A percentile compares a stretch with the other conserved stretches of the same genome.
Evolutionary conservation across 208 protist genomes (phyloP).

Genomic region (Trichomonas gallinae): DNA sequence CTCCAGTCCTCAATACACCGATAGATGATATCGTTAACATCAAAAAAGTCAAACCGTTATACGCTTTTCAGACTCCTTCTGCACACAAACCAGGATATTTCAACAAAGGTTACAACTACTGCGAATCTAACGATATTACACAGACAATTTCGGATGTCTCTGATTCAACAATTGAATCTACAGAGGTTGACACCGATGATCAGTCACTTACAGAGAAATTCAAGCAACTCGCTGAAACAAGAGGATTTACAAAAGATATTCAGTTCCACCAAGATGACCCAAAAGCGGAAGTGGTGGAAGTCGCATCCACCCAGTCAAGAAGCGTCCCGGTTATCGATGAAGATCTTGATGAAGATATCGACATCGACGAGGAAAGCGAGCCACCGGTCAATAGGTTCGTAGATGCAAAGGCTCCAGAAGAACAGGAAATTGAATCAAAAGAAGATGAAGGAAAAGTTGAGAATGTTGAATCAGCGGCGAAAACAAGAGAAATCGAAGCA

Average conservation of each 20-base stretch:
- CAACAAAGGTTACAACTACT: background rate
- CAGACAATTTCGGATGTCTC: background rate
- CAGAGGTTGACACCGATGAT: background rate
- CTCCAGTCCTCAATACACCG: background rate
- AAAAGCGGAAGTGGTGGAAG: background rate
- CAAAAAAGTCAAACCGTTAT: background rate
- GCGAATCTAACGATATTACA: background rate
- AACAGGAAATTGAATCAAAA: too few relatives aligned
- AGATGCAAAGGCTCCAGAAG: too few relatives aligned
- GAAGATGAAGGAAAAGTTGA: background rate
- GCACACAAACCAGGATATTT: background rate
- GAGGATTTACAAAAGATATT: background rate
- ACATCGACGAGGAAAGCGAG: background rate
- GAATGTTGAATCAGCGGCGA: background rate
- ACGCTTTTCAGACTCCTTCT: background rate
- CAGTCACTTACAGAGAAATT: background rate
- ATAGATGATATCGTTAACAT: background rate
- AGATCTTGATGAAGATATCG: background rate
- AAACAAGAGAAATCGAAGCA: background rate
- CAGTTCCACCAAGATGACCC: background rate
- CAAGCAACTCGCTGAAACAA: background rate
- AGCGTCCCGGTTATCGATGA: background rate
- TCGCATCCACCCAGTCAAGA: background rate
- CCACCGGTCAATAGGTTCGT: background rate
- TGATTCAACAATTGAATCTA: background rate